Evolutionary conservation across 2,329 filamentous ascomycete species (phyloP), one percentile per base, ranked within the genome.

Genomic region (Exophiala alcalophila): DNA sequence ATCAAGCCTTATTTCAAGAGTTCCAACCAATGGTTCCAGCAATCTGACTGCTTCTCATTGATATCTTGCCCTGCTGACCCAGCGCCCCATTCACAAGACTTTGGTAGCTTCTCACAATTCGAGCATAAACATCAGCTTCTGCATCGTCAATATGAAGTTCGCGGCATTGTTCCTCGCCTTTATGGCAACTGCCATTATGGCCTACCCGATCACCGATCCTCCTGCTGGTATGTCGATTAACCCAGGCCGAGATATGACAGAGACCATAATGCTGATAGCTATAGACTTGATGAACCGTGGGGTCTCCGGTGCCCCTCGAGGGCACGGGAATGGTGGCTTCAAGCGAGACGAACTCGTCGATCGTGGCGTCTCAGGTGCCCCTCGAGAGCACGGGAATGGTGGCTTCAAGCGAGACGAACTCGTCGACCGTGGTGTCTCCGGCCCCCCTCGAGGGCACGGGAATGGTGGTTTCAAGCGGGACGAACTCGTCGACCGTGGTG

Each of bases 91-190:
- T n/a, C n/a, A n/a, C n/a, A n/a, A n/a, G n/a, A n/a, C n/a, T n/a
- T n/a, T n/a, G n/a, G n/a, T n/a, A n/a, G n/a, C n/a, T n/a, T n/a
- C n/a, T n/a, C n/a, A n/a, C n/a, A n/a, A n/a, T n/a, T n/a, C n/a
- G n/a, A n/a, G n/a, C n/a, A n/a, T n/a, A n/a, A n/a, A n/a, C n/a
- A n/a, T n/a, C n/a, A n/a, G n/a, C n/a, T n/a, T n/a, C n/a, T n/a
- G n/a, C n/a, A n/a, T n/a, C n/a, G n/a, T 35, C 19, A 23, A 27
- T 28, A 38, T 38, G 26, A 40, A 40, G 26, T 2, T 40, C 27
- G 31, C 31, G 3, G 20, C 36, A 16, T 2, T 40, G 4, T 12
- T 40, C 4, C 11, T 40, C 3, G 36, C 27, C 10, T 40, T 31
- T 12, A 23, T 40, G 14, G 27, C 36, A 10, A 27, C 36, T 3